Evolutionary conservation across 2,329 filamentous ascomycete genomes (phyloP).

Genomic region (Rachicladosporium sp.): DNA sequence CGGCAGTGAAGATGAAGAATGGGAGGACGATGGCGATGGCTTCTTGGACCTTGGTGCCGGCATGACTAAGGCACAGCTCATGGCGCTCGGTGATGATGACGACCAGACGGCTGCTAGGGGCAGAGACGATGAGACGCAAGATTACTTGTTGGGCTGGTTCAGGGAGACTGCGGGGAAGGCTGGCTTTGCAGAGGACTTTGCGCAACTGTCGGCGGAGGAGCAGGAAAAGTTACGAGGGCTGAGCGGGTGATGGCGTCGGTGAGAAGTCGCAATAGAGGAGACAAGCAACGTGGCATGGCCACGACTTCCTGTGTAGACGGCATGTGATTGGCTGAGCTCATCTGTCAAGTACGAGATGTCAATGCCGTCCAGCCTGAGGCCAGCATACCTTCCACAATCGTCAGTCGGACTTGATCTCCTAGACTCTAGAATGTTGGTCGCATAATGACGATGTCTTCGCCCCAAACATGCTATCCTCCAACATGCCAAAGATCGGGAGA

Average conservation of each 20-base stretch:
- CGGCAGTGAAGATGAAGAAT: constrained; percentile 47
- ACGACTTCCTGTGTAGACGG: too few species aligned
- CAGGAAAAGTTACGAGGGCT: constrained; percentile 37
- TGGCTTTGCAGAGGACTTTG: constrained; percentile 44
- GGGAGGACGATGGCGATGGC: constrained; percentile 73
- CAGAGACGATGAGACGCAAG: constrained; percentile 82
- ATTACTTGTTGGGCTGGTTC: constrained; percentile 76
- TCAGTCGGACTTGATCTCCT: too few species aligned
- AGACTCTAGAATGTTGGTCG: too few species aligned
- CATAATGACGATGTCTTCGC: too few species aligned
- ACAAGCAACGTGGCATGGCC: too few species aligned
- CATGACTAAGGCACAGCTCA: constrained; percentile 55
- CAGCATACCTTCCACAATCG: too few species aligned
- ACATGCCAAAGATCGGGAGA: too few species aligned
- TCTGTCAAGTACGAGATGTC: too few species aligned
- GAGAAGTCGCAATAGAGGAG: too few species aligned
- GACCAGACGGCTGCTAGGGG: constrained; percentile 41
- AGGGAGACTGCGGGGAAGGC: constrained; percentile 39
- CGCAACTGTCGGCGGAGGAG: constrained; percentile 41
- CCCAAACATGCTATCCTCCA: too few species aligned
- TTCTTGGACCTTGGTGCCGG: constrained; percentile 57
- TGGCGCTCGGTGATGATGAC: constrained; percentile 53
- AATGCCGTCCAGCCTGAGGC: too few species aligned
- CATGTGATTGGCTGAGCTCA: too few species aligned
- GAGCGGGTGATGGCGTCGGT: constrained; percentile 11